Evolutionary conservation across 768 basidiomycete genomes (phyloP), one percentile per base, ranked within the genome.

Genomic region (Mycena rebaudengoi): DNA sequence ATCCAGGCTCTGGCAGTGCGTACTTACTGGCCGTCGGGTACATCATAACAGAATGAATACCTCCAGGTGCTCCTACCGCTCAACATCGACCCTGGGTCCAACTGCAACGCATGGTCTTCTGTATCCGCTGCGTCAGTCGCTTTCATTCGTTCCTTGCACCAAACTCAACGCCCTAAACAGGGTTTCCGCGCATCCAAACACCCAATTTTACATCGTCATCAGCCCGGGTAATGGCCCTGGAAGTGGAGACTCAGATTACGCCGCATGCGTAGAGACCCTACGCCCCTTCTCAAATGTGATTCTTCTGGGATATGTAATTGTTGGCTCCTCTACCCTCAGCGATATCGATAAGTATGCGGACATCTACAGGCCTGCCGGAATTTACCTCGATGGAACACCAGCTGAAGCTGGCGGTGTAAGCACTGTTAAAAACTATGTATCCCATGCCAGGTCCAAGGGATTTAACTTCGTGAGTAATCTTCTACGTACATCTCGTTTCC

Each of bases 321-420:
- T 70, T 7, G 35, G 26, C 10, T 44, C 53, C 18, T 37, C 44
- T 10, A 69, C 73, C 18, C 50, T 55, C 8, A 53, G 45, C n/a
- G 71, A 75, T 39, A 60, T 76, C 43, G 40, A 68, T 28, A 70
- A 68, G 11, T 76, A 76, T 52, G 71, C 66, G 1, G 32, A 44
- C 37, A 48, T 69, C 20, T 75, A 69, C 52, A 54, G 66, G 3
- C 66, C 67, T 0, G 62, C 65, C 20, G 75, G 75, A 8, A 73
- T 76, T 18, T 75, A 73, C 64, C 70, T 76, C 55, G 75, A 76
- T 48, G 52, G 71, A 33, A 69, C 71, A 3, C 46, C 59, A n/a
- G 62, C 69, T 7, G 54, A 57, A 28, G 43, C 41, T 5, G 40
- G 26, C 13, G 32, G 4, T 23, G 29, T 62, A 13, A 11, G 41